Evolutionary conservation across 2,329 filamentous ascomycete genomes (phyloP).

Genomic region (Raffaelea deltoideospora): DNA sequence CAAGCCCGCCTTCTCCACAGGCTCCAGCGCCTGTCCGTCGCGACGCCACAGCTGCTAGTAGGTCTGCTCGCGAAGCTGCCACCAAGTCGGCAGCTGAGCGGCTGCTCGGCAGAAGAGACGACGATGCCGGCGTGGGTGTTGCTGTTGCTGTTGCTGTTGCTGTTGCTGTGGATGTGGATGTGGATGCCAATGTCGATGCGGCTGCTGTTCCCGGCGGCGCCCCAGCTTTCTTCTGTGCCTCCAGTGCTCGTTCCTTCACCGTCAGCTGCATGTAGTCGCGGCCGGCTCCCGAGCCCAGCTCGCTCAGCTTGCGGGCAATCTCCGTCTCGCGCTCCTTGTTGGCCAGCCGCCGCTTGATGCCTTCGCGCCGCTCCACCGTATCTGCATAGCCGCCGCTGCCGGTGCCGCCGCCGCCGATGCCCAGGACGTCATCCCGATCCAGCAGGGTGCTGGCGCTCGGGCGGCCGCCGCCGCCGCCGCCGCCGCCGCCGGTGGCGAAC

Average conservation of each 20-base stretch:
- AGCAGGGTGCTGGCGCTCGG: conserved; percentile 43
- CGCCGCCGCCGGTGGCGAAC: conserved; percentile 41
- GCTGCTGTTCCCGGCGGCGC: neutral
- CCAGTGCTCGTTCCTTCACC: conserved; percentile 2
- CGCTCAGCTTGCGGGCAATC: conserved; percentile 51
- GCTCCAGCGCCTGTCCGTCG: neutral
- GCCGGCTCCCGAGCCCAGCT: conserved; percentile 49
- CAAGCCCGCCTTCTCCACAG: conserved; percentile 22
- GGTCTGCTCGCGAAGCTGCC: conserved; percentile 6
- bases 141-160: conserved; percentile 1
- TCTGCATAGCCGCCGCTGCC: conserved; percentile 33
- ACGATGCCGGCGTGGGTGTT: neutral
- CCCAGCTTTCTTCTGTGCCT: neutral
- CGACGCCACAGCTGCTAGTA: conserved; percentile 6
- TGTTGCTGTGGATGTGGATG: neutral
- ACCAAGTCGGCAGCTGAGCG: conserved; percentile 8
- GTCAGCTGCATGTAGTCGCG: conserved; percentile 50
- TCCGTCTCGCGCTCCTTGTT: conserved; percentile 58
- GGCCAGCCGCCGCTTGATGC: conserved; percentile 47
- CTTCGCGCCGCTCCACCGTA: conserved; percentile 48
- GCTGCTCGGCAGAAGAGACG: neutral
- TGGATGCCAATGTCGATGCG: too few relatives aligned
- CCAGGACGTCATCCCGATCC: conserved; percentile 40
- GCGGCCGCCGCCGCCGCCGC: conserved; percentile 7
- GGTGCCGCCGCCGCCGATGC: too few relatives aligned